A percentile compares a stretch with the other conserved stretches of the same genome.
Conservation (phyloP, 345 rosid genomes). For the Populus nigra region DNA sequence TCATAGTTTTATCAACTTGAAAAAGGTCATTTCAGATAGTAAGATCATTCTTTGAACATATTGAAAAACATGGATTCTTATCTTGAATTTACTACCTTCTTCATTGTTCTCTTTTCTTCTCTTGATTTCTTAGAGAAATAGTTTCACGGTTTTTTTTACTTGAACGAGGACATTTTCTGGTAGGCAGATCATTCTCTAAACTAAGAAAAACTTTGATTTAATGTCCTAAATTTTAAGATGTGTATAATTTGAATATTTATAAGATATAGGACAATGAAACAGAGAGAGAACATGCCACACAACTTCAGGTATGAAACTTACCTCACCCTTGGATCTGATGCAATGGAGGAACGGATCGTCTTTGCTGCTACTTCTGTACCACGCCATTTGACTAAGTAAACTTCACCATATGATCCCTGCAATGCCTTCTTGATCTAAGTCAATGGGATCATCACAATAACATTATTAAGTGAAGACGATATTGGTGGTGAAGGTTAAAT, state of each 20-base stretch:
- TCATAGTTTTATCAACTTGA: not conserved
- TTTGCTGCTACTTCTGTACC: conserved; percentile 69
- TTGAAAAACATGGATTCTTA: too few relatives aligned
- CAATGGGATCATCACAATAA: conserved; percentile 2
- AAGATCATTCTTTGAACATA: not conserved
- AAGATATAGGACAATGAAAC: not conserved
- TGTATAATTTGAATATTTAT: too few relatives aligned
- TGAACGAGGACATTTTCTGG: too few relatives aligned
- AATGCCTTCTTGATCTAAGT: conserved; percentile 1
- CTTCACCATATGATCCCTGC: conserved; percentile 64
- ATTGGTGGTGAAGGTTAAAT: not conserved
- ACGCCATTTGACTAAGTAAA: conserved; percentile 62
- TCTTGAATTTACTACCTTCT: too few relatives aligned
- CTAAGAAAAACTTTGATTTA: too few relatives aligned
- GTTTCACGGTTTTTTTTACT: too few relatives aligned
- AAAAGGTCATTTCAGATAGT: not conserved
- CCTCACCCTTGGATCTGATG: conserved; percentile 60
- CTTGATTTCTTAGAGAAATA: too few relatives aligned
- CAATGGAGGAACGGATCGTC: conserved; percentile 62
- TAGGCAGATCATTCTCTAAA: too few relatives aligned
- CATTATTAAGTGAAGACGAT: not conserved
- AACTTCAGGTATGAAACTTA: conserved; percentile 25
- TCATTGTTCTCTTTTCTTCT: too few relatives aligned
- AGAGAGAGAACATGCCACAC: not conserved
- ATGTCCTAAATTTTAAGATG: too few relatives aligned